Percentiles rank a stretch among this genome's conserved stretches.
Evolutionary conservation across 148 eudicot species (phyloP).

Genomic region (Chenopodium quinoa): DNA sequence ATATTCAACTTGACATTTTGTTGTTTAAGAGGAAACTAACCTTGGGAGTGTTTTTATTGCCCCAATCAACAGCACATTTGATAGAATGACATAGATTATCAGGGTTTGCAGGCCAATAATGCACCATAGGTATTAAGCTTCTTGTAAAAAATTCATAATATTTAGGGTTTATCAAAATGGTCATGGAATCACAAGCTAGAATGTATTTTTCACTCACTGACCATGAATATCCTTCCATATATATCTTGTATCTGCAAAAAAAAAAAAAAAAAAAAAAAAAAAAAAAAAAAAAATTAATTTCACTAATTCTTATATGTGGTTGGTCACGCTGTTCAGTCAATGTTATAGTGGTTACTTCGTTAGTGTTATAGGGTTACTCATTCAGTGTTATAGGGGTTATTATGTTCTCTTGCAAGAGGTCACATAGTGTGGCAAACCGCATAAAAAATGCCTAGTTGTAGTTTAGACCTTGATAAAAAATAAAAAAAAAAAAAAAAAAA

Average conservation of each 20-base stretch:
- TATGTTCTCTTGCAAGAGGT: too few species aligned
- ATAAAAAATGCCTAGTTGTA: too few species aligned
- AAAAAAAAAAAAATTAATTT: too few species aligned
- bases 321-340: too few species aligned
- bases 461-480: too few species aligned
- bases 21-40: constrained; percentile 18
- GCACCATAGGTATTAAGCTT: constrained; percentile 54
- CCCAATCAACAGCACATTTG: constrained; percentile 72
- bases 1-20: too few species aligned
- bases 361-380: too few species aligned
- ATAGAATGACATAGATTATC: constrained; percentile 42
- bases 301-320: too few species aligned
- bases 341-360: too few species aligned
- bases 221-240: constrained; percentile 65
- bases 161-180: constrained; percentile 38
- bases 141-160: constrained; percentile 65
- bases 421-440: too few species aligned
- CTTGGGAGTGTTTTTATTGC: constrained; percentile 46
- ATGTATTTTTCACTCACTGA: constrained; percentile 73
- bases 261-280: background rate
- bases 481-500: too few species aligned
- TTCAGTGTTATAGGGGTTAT: too few species aligned
- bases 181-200: constrained; percentile 60
- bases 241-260: constrained; percentile 54
- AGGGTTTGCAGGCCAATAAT: constrained; percentile 58